These are phyloP conservation scores for Phytophthora sojae DNA, from an alignment of 352 stramenopile species.

Conservation along the genomic window DNA sequence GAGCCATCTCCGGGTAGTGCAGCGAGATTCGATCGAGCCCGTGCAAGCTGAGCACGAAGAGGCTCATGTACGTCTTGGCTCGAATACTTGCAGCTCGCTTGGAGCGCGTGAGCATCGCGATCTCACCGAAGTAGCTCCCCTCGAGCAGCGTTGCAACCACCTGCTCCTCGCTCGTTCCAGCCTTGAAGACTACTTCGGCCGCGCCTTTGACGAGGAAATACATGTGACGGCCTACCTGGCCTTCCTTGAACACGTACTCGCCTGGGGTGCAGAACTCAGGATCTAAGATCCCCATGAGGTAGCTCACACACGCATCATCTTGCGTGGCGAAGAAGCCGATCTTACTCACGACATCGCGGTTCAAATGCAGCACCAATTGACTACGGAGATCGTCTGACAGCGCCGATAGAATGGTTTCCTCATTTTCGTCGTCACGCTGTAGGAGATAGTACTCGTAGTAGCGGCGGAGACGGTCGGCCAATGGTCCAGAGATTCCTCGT, in stretches of 20 bases:
- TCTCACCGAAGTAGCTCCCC: slow-evolving; percentile 84
- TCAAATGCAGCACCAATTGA: slow-evolving; percentile 79
- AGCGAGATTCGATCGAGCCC: slow-evolving; percentile 75
- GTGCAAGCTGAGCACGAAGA: slow-evolving; percentile 79
- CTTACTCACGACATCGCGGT: slow-evolving; percentile 85
- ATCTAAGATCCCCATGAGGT: slow-evolving; percentile 84
- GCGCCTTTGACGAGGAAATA: slow-evolving; percentile 85
- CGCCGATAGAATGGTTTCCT: slow-evolving; percentile 71
- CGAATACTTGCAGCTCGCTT: slow-evolving; percentile 83
- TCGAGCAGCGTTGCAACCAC: slow-evolving; percentile 72
- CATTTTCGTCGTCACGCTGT: slow-evolving; percentile 76
- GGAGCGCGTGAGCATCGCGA: slow-evolving; percentile 83
- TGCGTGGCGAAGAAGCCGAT: slow-evolving; percentile 84
- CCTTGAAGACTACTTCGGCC: slow-evolving; percentile 78
- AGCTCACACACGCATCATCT: slow-evolving; percentile 83
- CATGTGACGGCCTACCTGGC: slow-evolving; percentile 82
- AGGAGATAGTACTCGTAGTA: slow-evolving; percentile 88
- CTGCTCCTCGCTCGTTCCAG: slow-evolving; percentile 54
- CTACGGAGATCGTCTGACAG: slow-evolving; percentile 81
- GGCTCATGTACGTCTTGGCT: slow-evolving; percentile 81
- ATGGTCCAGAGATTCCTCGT: slow-evolving; percentile 58
- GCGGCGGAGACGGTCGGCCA: slow-evolving; percentile 59
- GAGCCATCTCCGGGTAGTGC: slow-evolving; percentile 85
- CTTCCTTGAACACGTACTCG: slow-evolving; percentile 88
- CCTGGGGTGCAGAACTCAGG: slow-evolving; percentile 81